phyloP scores from a whole-genome alignment of 176 grass and related monocot genomes.

The Musa acuminata region DNA sequence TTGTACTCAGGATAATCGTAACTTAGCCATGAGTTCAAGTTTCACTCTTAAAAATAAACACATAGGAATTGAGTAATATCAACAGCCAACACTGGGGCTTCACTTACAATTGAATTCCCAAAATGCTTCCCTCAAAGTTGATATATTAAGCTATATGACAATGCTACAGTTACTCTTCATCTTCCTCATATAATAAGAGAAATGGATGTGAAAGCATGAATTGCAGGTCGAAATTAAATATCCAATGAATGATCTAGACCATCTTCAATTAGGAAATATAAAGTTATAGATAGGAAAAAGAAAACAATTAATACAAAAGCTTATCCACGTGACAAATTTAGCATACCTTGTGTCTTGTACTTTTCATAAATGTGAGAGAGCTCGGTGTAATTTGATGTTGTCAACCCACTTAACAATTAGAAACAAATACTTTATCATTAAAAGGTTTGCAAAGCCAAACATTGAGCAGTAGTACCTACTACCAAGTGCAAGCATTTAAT shows the following conservation, averaged over 20 bases:
- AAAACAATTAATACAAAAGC: background rate
- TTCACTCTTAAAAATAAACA: no score
- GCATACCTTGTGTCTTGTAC: slow-evolving; percentile 92
- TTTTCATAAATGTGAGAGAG: slow-evolving; percentile 95
- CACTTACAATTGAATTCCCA: no score
- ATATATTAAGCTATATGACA: no score
- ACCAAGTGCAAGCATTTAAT: no score
- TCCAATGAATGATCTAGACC: background rate
- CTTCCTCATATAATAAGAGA: background rate
- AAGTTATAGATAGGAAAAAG: slow-evolving; percentile 4
- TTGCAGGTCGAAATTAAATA: no score
- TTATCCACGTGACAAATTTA: background rate
- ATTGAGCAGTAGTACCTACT: background rate
- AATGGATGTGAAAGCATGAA: no score
- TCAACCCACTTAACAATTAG: slow-evolving; percentile 56
- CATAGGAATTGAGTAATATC: no score
- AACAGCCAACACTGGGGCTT: no score
- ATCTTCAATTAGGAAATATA: background rate
- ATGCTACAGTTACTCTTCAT: background rate
- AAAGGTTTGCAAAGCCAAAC: background rate
- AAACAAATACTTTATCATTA: slow-evolving; percentile 11
- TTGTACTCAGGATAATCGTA: no score
- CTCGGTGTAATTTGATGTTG: slow-evolving; percentile 90
- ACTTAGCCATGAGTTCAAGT: no score
- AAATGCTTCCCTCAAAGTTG: no score